These are phyloP conservation scores for Mycena filopes DNA, from an alignment of 768 basidiomycete genomes.

Conservation along the genomic window DNA sequence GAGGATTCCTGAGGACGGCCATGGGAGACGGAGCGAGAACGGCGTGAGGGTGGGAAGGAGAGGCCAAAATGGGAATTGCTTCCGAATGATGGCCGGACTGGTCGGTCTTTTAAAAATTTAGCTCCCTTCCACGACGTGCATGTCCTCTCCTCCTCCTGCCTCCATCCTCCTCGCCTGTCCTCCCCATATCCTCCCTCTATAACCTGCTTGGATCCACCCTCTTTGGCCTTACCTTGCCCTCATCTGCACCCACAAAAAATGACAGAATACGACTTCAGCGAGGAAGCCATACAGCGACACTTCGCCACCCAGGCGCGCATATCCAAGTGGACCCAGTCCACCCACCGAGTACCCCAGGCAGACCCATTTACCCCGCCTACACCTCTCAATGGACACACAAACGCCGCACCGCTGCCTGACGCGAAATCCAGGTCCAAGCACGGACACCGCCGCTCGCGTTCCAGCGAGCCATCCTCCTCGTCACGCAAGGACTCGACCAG, in stretches of 20 bases:
- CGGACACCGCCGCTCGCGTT: not conserved
- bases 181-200: not conserved
- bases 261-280: conserved; percentile 59
- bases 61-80: conserved; percentile 5
- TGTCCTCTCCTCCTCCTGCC: not conserved
- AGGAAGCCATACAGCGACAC: conserved; percentile 49
- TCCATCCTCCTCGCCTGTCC: not conserved
- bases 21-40: too few species aligned
- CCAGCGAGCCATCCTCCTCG: not conserved
- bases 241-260: too few species aligned
- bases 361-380: conserved; percentile 21
- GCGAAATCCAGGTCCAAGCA: not conserved
- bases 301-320: conserved; percentile 48
- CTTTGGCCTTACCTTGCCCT: not conserved
- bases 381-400: not conserved
- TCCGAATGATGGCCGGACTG: not conserved
- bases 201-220: not conserved
- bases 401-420: not conserved
- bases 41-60: not conserved
- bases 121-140: not conserved
- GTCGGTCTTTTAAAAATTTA: conserved; percentile 1
- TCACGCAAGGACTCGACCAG: not conserved
- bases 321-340: conserved; percentile 47
- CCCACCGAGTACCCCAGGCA: conserved; percentile 17
- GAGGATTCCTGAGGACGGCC: too few species aligned